phyloP scores from a whole-genome alignment of 495 filamentous ascomycete species.

The Talaromyces ruber region DNA sequence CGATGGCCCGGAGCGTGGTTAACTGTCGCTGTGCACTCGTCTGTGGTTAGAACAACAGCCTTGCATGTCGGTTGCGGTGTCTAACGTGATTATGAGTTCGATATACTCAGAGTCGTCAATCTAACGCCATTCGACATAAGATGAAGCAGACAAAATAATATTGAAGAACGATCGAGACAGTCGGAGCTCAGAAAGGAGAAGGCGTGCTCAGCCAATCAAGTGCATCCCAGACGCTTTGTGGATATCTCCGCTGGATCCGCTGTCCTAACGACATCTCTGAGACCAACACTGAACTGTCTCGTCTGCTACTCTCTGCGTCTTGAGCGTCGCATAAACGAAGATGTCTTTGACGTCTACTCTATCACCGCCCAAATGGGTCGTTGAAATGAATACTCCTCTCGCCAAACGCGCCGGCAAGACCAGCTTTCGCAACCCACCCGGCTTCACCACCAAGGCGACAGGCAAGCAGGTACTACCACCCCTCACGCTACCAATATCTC shows the following conservation, averaged over 20 bases:
- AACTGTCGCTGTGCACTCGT: background rate
- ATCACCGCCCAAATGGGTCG: slow-evolving; percentile 70
- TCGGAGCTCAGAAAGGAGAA: background rate
- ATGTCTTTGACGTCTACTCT: slow-evolving; percentile 26
- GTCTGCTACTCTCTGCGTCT: slow-evolving; percentile 4
- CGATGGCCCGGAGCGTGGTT: background rate
- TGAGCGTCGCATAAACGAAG: slow-evolving; percentile 3
- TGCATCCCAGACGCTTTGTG: background rate
- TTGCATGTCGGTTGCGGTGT: background rate
- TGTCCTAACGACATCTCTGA: background rate
- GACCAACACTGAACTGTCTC: slow-evolving; percentile 7
- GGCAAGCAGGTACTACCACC: slow-evolving; percentile 28
- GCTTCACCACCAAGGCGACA: slow-evolving; percentile 52
- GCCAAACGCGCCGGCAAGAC: slow-evolving; percentile 47
- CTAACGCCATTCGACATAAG: background rate
- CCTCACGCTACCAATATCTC: slow-evolving; percentile 5
- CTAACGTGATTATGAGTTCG: background rate
- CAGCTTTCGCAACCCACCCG: slow-evolving; percentile 76
- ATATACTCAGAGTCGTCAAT: background rate
- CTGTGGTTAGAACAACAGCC: background rate
- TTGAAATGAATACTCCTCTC: slow-evolving; percentile 63
- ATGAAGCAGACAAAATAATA: background rate
- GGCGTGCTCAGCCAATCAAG: background rate
- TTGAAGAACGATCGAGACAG: background rate
- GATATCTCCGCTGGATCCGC: background rate